Evolutionary conservation across 1,284 basidiomycete species (phyloP), one percentile per base, ranked within the genome.

Genomic region (Taiwanofungus camphoratus): DNA sequence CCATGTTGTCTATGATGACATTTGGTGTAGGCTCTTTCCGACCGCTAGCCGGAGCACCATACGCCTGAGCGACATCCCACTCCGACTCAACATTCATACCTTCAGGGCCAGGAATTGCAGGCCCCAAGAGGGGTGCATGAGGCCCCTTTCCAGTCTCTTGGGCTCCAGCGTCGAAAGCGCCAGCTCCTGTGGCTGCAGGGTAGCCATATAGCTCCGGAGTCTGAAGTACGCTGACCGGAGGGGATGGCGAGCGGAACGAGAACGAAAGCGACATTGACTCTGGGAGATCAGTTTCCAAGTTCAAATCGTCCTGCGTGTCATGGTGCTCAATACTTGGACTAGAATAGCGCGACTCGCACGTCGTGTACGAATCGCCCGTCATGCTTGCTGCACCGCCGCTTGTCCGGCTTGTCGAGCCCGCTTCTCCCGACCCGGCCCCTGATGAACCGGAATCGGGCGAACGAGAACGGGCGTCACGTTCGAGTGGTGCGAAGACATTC

Each of bases 301-400:
- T 29, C 20, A 23, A 36, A 11, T 34, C 41, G 29, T 50, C 45
- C 35, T 33, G 45, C 36, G 44, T 33, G 33, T n/a, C n/a, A n/a
- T 36, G 34, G 22, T 44, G 44, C 35, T 43, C 49, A 36, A 51
- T 33, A 49, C 56, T 57, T 4, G 55, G 57, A 2, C 34, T 48
- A 27, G 57, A 59, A 52, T 62, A 62, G 16, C 52, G 53, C 44
- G 59, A 61, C 44, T 58, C 59, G 51, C 60, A 61, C 20, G 60
- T 59, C 34, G 53, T 50, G 52, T 59, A 61, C 32, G 59, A 61
- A 39, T 57, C 56, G 34, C 53, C 58, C 19, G 51, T 53, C 44
- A 55, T 42, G 46, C 56, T 58, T 12, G 50, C 44, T 11, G 52
- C 56, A 37, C 57, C 58, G 20, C 45, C 52, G 46, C 60, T 62